Base-by-base conservation (phyloP, 1,284 basidiomycete genomes). In the Trametes sp. region DNA sequence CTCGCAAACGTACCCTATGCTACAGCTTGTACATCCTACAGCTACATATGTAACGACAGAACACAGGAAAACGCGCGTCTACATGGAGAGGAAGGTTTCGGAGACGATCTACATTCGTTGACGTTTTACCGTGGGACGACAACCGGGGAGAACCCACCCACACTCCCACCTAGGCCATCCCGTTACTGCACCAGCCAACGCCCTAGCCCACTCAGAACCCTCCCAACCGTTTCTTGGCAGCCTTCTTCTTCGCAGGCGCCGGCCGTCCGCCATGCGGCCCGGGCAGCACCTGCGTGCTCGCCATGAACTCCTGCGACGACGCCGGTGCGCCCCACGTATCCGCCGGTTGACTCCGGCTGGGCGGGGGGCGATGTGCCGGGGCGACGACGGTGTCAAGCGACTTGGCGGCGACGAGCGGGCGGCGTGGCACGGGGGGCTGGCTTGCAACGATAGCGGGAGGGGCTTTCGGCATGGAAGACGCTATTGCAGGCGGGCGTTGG, bases 211-310 rank as follows among this genome's bases (percentile, higher is more conserved):
- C 31, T 84, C 74, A 94, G 73, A 94, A 94, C 1, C 92, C 92
- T 11, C 89, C 89, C 46, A 90, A 56, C 33, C 92, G 80, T 75
- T 90, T 93, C 81, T 89, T 92, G n/a, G 67, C 74, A 52, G 74
- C 66, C 71, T 86, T 87, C 78, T 87, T 90, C 76, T 84, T 90
- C 16, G 61, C 69, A 42, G 69, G 64, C 19, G 65, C 66, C 26
- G 80, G 81, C 53, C 90, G 81, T 33, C 87, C 90, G 45, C 91
- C 92, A 76, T 86, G 86, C 0, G 82, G 84, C 1, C 92, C 92
- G 4, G 92, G 86, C 9, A 92, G 73, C 3, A 88, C 75, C 72
- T 94, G 93, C 0, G 90, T 93, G 65, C 83, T 91, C 35, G 81
- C 72, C 75, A 85, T 76, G 14, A 56, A 62, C 19, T 82, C 79